Percentiles rank a stretch among this genome's conserved stretches.
Conservation (phyloP, 2,329 filamentous ascomycete species). For the Diaporthe vexans region DNA sequence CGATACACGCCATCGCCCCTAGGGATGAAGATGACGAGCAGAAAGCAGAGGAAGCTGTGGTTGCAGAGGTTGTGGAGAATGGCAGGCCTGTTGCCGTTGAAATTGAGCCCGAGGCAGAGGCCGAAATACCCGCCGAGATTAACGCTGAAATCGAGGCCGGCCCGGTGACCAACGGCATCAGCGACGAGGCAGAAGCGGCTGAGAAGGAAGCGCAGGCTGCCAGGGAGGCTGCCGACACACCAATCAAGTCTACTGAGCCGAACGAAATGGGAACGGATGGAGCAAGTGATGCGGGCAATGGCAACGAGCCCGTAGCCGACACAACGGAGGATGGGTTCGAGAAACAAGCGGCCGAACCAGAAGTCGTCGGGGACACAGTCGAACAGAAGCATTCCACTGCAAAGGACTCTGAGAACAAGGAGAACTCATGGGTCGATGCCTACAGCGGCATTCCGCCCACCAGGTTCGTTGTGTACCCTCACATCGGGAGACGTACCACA, state of each 20-base stretch:
- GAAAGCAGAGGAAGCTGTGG: conserved; percentile 52
- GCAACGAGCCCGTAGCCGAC: conserved; percentile 35
- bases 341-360: background rate
- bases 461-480: conserved; percentile 85
- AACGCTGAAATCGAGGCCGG: background rate
- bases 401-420: conserved; percentile 48
- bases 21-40: conserved; percentile 78
- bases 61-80: conserved; percentile 50
- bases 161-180: background rate
- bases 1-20: conserved; percentile 87
- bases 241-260: conserved; percentile 58
- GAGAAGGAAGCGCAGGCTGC: background rate
- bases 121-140: background rate
- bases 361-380: background rate
- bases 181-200: background rate
- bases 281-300: conserved; percentile 19
- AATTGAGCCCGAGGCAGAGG: conserved; percentile 41
- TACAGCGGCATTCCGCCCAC: conserved; percentile 75
- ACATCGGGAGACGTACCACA: conserved; percentile 66
- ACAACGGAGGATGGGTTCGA: conserved; percentile 4
- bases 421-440: conserved; percentile 57
- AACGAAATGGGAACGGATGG: conserved; percentile 48
- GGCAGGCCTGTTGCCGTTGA: conserved; percentile 50
- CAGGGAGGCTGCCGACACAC: conserved; percentile 43
- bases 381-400: conserved; percentile 35